Percentiles rank a stretch among this genome's conserved stretches.
Evolutionary conservation across 1,284 basidiomycete genomes (phyloP).

Genomic region (Fomitopsis pinicola): DNA sequence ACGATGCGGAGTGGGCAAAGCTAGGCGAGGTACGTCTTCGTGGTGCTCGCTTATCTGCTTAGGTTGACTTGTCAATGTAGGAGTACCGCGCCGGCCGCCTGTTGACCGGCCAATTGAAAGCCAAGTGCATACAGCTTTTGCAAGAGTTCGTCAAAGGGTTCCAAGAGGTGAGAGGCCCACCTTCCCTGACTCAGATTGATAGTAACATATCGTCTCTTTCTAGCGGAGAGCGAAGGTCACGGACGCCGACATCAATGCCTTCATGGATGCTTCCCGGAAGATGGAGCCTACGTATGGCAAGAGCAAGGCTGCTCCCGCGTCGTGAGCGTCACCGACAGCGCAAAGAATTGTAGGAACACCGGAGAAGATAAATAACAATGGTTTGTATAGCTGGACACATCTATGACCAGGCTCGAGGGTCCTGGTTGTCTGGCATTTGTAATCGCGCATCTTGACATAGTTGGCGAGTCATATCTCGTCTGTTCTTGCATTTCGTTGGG

Average conservation of each 20-base stretch:
- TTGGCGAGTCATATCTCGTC: not conserved
- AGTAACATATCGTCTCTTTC: not conserved
- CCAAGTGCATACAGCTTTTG: conserved; percentile 80
- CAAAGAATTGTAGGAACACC: not conserved
- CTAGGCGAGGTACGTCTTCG: conserved; percentile 65
- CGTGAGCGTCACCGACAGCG: not conserved
- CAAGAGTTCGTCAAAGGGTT: conserved; percentile 86
- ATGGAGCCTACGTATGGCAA: conserved; percentile 59
- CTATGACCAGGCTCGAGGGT: not conserved
- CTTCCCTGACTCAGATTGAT: not conserved
- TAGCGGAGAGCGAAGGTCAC: conserved; percentile 82
- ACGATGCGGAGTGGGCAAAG: conserved; percentile 81
- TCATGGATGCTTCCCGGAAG: conserved; percentile 83
- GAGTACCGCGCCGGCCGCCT: conserved; percentile 90
- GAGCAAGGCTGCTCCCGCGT: conserved; percentile 8
- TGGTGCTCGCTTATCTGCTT: not conserved
- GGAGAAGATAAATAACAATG: not conserved
- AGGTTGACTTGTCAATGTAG: conserved; percentile 32
- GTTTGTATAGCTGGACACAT: not conserved
- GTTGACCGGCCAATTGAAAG: conserved; percentile 92
- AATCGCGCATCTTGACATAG: no score
- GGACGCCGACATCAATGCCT: conserved; percentile 71
- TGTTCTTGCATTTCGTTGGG: not conserved
- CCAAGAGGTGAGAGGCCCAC: conserved; percentile 69
- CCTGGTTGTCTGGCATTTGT: no score